Conservation (phyloP, 169 alveolate species). For the Cardiosporidium cionae region DNA sequence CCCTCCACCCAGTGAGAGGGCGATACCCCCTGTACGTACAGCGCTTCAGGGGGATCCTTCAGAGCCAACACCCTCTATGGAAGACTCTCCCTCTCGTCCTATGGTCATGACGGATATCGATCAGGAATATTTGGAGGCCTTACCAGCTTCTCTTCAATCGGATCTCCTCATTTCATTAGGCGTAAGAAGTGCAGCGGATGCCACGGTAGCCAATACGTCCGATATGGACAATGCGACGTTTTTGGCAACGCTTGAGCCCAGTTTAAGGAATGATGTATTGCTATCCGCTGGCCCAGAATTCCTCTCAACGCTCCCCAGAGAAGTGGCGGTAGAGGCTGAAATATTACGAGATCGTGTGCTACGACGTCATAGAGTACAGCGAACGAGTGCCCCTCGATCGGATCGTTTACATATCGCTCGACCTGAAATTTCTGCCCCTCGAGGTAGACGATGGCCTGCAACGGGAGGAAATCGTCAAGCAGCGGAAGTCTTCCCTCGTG, state of each 20-base stretch:
- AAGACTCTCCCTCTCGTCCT: too few relatives aligned
- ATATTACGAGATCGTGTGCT: conserved; percentile 41
- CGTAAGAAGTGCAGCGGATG: background rate
- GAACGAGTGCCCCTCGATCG: background rate
- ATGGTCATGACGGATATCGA: conserved; percentile 19
- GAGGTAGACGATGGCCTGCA: background rate
- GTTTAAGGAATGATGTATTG: conserved; percentile 59
- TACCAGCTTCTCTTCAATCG: conserved; percentile 18
- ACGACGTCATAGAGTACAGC: background rate
- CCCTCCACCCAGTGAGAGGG: background rate
- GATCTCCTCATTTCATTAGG: background rate
- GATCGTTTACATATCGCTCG: background rate
- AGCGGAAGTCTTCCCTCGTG: background rate
- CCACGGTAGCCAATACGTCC: background rate
- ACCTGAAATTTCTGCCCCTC: background rate
- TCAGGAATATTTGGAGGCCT: conserved; percentile 9
- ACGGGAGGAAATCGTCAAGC: background rate
- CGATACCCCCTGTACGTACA: background rate
- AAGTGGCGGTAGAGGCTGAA: conserved; percentile 54
- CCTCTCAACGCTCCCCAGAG: conserved; percentile 51
- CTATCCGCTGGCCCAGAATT: conserved; percentile 55
- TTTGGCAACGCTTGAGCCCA: conserved; percentile 61
- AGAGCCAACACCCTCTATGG: background rate
- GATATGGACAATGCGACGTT: conserved; percentile 58
- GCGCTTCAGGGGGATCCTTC: background rate